Evolutionary conservation across 1,139 yeast genomes (phyloP).

Genomic region (Saccharomycopsis hybrid): DNA sequence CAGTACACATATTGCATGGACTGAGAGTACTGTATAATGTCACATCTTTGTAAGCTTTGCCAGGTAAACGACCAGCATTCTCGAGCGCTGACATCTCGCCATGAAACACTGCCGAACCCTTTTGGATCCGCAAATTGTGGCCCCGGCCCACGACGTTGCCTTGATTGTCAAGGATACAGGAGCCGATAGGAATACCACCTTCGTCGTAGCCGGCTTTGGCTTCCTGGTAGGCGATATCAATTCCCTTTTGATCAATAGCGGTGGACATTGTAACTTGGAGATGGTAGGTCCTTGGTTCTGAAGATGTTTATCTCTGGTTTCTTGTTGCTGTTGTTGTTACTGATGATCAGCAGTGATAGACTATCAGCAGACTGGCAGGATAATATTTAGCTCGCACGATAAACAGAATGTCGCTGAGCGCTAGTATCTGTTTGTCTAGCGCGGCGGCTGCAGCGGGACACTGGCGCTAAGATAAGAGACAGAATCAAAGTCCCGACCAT

Average conservation of each 20-base stretch:
- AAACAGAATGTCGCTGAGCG: too few species aligned
- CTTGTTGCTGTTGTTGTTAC: too few species aligned
- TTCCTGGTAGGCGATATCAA: conserved; percentile 67
- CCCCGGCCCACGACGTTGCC: conserved; percentile 83
- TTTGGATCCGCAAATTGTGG: conserved; percentile 83
- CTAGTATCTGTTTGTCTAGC: too few species aligned
- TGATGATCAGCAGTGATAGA: too few species aligned
- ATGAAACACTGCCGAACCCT: conserved; percentile 71
- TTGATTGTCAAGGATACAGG: conserved; percentile 60
- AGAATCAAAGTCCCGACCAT: too few species aligned
- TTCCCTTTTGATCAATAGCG: conserved; percentile 59
- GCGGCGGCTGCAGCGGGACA: too few species aligned
- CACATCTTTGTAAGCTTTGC: conserved; percentile 58
- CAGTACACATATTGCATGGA: conserved; percentile 93
- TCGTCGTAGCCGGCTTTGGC: conserved; percentile 58
- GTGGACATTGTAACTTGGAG: too few species aligned
- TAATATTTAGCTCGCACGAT: too few species aligned
- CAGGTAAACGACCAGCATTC: conserved; percentile 79
- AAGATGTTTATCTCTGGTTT: too few species aligned
- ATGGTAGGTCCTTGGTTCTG: too few species aligned
- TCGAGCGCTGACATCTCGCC: conserved; percentile 89
- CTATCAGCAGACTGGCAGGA: too few species aligned
- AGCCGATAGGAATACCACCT: conserved; percentile 91
- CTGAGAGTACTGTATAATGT: conserved; percentile 87
- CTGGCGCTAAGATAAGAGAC: too few species aligned